Evolutionary conservation across 495 filamentous ascomycete species (phyloP), one percentile per base, ranked within the genome.

Genomic region (Cercophora samala): DNA sequence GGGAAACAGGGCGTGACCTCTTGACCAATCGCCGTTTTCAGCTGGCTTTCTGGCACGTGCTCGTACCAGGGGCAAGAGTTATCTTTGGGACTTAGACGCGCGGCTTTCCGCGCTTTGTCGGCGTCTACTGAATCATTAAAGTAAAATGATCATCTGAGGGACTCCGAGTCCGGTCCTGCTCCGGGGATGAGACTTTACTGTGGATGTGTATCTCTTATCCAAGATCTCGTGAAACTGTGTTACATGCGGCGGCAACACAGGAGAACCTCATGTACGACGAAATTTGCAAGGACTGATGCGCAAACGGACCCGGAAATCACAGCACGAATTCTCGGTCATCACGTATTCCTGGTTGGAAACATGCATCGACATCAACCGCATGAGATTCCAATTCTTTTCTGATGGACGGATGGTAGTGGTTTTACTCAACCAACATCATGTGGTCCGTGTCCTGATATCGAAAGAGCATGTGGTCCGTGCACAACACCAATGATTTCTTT

Each of bases 1-100:
- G 59, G 67, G 61, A 55, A 19, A n/a, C 63, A 69, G 64, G 66
- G 67, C 71, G 62, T n/a, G 66, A 37, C 32, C 9, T 63, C 13
- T 21, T 59, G 53, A 24, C 71, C 67, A 73, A 73, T 72, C 62
- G 66, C 63, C 54, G 46, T 58, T 66, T 69, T 70, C 65, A 68
- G 60, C 68, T 71, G 18, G 13, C n/a, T n/a, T n/a, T 23, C 5
- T 63, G 26, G 60, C 46, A 62, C 60, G 22, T 25, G 58, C 15
- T 46, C 6, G 5, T 17, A 17, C 37, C 37, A 46, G 37, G 37
- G 37, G 37, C 6, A 46, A 46, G 37, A 13, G 37, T 46, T 46
- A 13, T 46, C 37, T 46, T 46, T 46, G 26, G 58, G 26, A 22
- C 3, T 58, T 58, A 62, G 58, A 55, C 67, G 56, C 66, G 60